Evolutionary conservation across 2,329 filamentous ascomycete species (phyloP).

Genomic region (Cadophora gregata): DNA sequence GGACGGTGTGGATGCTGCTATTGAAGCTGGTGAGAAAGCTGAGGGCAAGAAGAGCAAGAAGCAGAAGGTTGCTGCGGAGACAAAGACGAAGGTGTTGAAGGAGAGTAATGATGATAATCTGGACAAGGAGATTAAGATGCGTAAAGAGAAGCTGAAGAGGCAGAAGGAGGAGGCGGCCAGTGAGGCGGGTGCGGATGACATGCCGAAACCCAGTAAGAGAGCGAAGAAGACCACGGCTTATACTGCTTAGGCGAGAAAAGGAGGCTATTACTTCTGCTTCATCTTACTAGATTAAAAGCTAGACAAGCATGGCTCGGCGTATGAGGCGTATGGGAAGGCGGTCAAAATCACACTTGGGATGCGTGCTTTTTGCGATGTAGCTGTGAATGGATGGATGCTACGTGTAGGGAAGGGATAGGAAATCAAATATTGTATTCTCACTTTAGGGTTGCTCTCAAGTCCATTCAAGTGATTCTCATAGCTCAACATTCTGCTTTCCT

Average conservation of each 20-base stretch:
- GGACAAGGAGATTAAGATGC: constrained; percentile 44
- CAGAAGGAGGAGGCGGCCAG: constrained; percentile 45
- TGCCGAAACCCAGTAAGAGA: constrained; percentile 40
- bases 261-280: constrained; percentile 9
- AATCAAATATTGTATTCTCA: not conserved
- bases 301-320: constrained; percentile 5
- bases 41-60: constrained; percentile 44
- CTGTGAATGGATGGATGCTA: not conserved
- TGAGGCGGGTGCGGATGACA: constrained; percentile 37
- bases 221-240: constrained; percentile 39
- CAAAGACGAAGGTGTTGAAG: constrained; percentile 28
- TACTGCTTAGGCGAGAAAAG: constrained; percentile 24
- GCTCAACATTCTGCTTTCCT: not conserved
- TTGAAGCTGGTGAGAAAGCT: constrained; percentile 41
- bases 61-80: constrained; percentile 46
- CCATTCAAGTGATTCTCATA: too few relatives aligned
- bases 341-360: not conserved
- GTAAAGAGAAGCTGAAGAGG: constrained; percentile 46
- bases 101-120: constrained; percentile 45
- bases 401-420: constrained; percentile 3
- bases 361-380: not conserved
- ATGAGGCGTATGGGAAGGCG: constrained; percentile 8
- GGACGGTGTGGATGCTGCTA: constrained; percentile 43
- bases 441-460: too few relatives aligned
- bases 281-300: too few relatives aligned